A percentile compares a stretch with the other conserved stretches of the same genome.
phyloP scores from a whole-genome alignment of 345 rosid species.

The Citrus maxima region DNA sequence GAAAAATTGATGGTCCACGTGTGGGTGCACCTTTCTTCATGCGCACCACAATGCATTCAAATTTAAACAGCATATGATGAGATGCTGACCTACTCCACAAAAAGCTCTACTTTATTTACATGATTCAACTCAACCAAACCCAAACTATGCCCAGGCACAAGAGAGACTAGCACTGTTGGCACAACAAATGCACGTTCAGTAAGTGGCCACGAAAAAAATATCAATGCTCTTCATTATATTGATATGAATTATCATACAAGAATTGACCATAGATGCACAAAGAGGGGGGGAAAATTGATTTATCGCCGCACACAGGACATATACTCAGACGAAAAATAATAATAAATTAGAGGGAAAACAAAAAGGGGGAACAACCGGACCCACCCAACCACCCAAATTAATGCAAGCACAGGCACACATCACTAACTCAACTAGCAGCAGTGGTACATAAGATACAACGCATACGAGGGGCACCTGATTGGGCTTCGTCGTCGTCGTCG shows the following conservation, averaged over 20 bases:
- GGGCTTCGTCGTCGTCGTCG: slow-evolving; percentile 45
- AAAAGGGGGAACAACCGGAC: background rate
- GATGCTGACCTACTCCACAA: background rate
- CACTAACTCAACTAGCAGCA: slow-evolving; percentile 60
- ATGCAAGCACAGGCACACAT: slow-evolving; percentile 1
- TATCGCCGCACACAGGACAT: background rate
- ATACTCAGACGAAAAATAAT: background rate
- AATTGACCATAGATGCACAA: background rate
- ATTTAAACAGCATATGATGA: background rate
- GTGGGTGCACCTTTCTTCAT: background rate
- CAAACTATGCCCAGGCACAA: background rate
- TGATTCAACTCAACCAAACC: background rate
- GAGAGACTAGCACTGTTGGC: background rate
- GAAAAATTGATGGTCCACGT: background rate
- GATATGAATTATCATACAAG: slow-evolving; percentile 9
- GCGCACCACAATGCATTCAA: background rate
- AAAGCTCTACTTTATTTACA: too few species aligned
- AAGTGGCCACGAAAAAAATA: background rate
- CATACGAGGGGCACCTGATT: slow-evolving; percentile 45
- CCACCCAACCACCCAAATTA: background rate
- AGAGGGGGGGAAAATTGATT: background rate
- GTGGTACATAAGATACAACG: slow-evolving; percentile 97
- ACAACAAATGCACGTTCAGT: too few species aligned
- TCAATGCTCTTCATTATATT: background rate
- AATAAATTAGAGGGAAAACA: background rate